Conservation (phyloP, 2,329 filamentous ascomycete species). For the Albifimbria verrucaria region DNA sequence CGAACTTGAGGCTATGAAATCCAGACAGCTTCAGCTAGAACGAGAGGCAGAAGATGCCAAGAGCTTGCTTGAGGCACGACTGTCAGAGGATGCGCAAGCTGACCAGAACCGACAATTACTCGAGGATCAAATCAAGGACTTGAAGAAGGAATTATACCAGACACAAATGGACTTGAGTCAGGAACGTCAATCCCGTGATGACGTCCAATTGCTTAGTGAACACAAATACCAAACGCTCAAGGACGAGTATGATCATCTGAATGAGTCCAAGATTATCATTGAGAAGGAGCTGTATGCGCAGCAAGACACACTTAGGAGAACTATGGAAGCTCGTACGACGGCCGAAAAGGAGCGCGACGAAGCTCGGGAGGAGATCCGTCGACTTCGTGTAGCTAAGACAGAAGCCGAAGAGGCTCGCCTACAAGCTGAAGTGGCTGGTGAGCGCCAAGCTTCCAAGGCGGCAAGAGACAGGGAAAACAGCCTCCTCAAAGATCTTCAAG, state of each 20-base stretch:
- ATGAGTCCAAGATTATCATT: constrained; percentile 93
- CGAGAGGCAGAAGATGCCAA: constrained; percentile 88
- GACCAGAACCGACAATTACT: constrained; percentile 77
- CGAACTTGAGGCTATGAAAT: constrained; percentile 81
- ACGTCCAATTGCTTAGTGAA: constrained; percentile 85
- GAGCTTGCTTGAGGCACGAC: constrained; percentile 77
- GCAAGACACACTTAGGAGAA: constrained; percentile 83
- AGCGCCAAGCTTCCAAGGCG: constrained; percentile 72
- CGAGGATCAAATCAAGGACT: constrained; percentile 80
- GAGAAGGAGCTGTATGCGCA: constrained; percentile 97
- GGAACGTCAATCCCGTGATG: constrained; percentile 89
- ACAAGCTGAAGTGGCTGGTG: constrained; percentile 75
- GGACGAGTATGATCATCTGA: constrained; percentile 80
- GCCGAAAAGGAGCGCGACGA: constrained; percentile 89
- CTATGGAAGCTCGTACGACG: constrained; percentile 73
- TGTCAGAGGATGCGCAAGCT: constrained; percentile 85
- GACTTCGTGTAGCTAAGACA: constrained; percentile 76
- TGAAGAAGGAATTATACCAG: constrained; percentile 82
- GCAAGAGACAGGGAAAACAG: constrained; percentile 78
- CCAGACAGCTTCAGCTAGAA: constrained; percentile 79
- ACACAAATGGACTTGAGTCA: constrained; percentile 85
- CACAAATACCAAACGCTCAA: constrained; percentile 81
- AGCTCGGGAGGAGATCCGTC: constrained; percentile 79
- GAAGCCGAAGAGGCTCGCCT: constrained; percentile 82
- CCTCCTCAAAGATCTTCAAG: constrained; percentile 75